These are phyloP conservation scores for Erodium chrysanthum DNA, from an alignment of 441 rosid genomes.

Conservation along the genomic window DNA sequence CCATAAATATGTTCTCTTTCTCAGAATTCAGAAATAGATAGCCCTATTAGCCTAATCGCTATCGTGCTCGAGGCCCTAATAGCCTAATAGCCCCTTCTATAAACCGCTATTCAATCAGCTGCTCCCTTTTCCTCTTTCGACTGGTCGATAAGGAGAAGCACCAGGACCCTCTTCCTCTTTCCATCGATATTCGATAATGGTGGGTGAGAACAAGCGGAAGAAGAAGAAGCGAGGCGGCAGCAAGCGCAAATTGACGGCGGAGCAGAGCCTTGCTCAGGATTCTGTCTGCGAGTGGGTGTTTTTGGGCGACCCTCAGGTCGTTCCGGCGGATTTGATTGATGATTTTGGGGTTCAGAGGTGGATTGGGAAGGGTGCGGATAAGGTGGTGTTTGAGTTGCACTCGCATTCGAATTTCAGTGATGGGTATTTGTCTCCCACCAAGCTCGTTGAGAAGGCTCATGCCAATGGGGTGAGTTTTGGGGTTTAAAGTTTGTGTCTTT, in stretches of 20 bases:
- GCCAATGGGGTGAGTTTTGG: conserved; percentile 54
- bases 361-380: conserved; percentile 28
- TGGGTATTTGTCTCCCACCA: conserved; percentile 79
- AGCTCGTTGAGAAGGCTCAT: conserved; percentile 82
- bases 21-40: no score
- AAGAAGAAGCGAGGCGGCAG: conserved; percentile 65
- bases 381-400: conserved; percentile 68
- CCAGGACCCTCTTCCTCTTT: neutral
- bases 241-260: conserved; percentile 59
- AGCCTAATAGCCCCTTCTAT: neutral
- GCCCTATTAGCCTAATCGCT: neutral
- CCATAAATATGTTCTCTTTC: no score
- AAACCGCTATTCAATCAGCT: neutral
- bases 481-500: neutral
- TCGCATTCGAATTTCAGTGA: conserved; percentile 86
- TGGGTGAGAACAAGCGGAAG: conserved; percentile 36
- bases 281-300: conserved; percentile 59
- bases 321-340: conserved; percentile 20
- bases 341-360: conserved; percentile 49
- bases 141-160: neutral
- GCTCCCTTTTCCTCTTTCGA: neutral
- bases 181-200: neutral
- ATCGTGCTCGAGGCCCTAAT: neutral
- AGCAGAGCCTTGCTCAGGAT: conserved; percentile 53
- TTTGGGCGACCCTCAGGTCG: conserved; percentile 30